Percentiles rank a stretch among this genome's conserved stretches.
Evolutionary conservation across 75 land plant genomes (phyloP).

Genomic region (Picea glauca): DNA sequence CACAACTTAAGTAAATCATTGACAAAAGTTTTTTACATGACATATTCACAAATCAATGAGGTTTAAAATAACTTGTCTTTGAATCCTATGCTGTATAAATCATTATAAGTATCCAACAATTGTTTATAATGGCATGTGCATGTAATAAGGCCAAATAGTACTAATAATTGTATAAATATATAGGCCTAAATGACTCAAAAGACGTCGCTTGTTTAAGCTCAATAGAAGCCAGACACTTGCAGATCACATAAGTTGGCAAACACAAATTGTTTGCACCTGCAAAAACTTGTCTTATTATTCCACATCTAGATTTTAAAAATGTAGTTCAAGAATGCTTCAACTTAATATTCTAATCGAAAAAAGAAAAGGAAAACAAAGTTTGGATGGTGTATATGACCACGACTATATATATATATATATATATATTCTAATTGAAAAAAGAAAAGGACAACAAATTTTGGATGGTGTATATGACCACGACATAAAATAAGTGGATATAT

Average conservation of each 20-base stretch:
- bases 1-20: no score
- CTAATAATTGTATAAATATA: slow-evolving; percentile 4
- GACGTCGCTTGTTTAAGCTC: not conserved
- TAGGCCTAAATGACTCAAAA: not conserved
- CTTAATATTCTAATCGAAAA: not conserved
- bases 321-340: not conserved
- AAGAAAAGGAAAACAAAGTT: not conserved
- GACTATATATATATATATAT: not conserved
- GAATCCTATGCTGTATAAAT: not conserved
- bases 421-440: no score
- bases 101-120: not conserved
- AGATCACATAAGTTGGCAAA: not conserved
- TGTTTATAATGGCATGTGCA: not conserved
- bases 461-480: not conserved
- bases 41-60: not conserved
- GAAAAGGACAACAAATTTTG: no score
- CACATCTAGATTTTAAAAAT: not conserved
- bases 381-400: not conserved
- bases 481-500: slow-evolving; percentile 1
- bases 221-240: not conserved
- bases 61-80: not conserved
- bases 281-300: slow-evolving; percentile 12
- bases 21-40: no score
- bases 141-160: not conserved
- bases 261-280: slow-evolving; percentile 10